A percentile compares a stretch with the other conserved stretches of the same genome.
Conservation (phyloP, 2,329 filamentous ascomycete genomes). For the Penicillium sp. region DNA sequence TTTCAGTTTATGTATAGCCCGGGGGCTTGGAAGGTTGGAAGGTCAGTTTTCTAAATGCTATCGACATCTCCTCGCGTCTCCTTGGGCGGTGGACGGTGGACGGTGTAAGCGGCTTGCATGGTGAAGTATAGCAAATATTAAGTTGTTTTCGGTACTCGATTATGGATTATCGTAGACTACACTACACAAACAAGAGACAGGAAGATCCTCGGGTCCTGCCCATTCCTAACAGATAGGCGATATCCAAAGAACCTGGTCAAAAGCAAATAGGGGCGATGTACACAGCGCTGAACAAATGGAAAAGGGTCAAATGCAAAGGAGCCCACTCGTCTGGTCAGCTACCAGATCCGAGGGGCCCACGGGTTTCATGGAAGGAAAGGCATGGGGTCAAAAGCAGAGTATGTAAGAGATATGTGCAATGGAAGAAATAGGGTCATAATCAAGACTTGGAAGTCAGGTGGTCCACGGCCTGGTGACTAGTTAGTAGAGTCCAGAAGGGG, state of each 20-base stretch:
- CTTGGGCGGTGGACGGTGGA: neutral
- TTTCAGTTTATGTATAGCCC: too few relatives aligned
- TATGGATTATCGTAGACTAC: constrained; percentile 23
- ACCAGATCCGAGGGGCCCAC: constrained; percentile 10
- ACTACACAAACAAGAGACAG: constrained; percentile 17
- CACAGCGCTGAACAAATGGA: constrained; percentile 9
- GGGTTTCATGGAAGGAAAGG: constrained; percentile 16
- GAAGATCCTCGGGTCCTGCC: constrained; percentile 3
- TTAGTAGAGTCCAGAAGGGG: constrained; percentile 2
- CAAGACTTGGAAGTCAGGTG: constrained; percentile 45
- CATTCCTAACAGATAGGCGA: constrained; percentile 3
- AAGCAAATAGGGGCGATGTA: constrained; percentile 5
- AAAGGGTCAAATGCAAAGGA: constrained; percentile 8
- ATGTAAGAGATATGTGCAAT: constrained; percentile 27
- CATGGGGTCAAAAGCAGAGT: constrained; percentile 18
- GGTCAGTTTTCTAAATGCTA: too few relatives aligned
- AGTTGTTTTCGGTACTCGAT: constrained; percentile 1
- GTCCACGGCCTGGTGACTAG: constrained; percentile 37
- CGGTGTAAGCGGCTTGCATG: neutral
- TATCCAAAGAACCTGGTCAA: constrained; percentile 3
- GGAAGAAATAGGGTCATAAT: constrained; percentile 16
- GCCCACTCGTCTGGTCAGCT: neutral
- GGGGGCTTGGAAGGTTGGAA: too few relatives aligned
- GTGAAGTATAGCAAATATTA: neutral
- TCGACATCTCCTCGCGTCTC: too few relatives aligned